Percentiles rank a stretch among this genome's conserved stretches.
These are phyloP conservation scores for Aureobasidium lini DNA, from an alignment of 2,329 filamentous ascomycete genomes.

Conservation along the genomic window DNA sequence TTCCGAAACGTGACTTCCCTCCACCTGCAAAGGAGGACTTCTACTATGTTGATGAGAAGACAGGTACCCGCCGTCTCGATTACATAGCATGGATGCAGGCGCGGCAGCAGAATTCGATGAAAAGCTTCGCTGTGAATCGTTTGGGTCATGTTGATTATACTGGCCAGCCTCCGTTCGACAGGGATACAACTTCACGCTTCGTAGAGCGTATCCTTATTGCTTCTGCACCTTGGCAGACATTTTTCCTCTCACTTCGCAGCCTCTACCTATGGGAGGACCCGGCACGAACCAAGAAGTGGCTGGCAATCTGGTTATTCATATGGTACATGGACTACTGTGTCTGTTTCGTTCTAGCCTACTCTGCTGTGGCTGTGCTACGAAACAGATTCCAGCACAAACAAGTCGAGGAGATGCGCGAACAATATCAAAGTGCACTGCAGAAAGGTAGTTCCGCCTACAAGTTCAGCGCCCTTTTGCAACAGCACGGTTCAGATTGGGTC, in stretches of 20 bases:
- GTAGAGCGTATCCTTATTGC: conserved; percentile 34
- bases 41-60: conserved; percentile 19
- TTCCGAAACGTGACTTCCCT: conserved; percentile 24
- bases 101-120: neutral
- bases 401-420: conserved; percentile 28
- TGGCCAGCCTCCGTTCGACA: conserved; percentile 29
- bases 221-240: conserved; percentile 35
- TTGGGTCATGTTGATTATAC: conserved; percentile 28
- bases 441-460: conserved; percentile 24
- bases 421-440: conserved; percentile 27
- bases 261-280: conserved; percentile 36
- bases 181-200: conserved; percentile 28
- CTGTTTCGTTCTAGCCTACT: conserved; percentile 29
- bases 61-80: conserved; percentile 27
- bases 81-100: conserved; percentile 18
- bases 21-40: conserved; percentile 25
- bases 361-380: conserved; percentile 28
- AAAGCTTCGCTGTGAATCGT: conserved; percentile 12
- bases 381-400: conserved; percentile 25
- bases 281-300: conserved; percentile 29
- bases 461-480: conserved; percentile 31
- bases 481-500: conserved; percentile 32
- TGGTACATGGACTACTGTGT: conserved; percentile 33
- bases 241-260: conserved; percentile 28
- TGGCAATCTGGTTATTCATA: conserved; percentile 28